A percentile compares a stretch with the other conserved stretches of the same genome.
These are phyloP conservation scores for Fusarium udum DNA, from an alignment of 2,329 filamentous ascomycete species.

Conservation along the genomic window DNA sequence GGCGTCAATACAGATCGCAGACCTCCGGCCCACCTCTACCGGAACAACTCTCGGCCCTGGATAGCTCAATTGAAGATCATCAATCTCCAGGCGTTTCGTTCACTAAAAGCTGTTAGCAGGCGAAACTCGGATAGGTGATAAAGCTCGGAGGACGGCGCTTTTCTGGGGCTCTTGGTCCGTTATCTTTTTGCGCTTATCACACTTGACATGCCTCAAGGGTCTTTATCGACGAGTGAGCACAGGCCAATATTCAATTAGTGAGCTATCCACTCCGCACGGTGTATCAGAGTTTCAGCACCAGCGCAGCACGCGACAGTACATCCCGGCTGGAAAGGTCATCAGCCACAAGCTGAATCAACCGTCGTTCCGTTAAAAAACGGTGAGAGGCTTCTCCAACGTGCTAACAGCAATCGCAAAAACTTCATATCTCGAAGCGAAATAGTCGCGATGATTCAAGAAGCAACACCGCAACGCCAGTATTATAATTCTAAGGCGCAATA, in stretches of 20 bases:
- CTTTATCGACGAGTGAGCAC: slow-evolving; percentile 21
- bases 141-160: slow-evolving; percentile 13
- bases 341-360: slow-evolving; percentile 11
- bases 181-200: slow-evolving; percentile 21
- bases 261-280: slow-evolving; percentile 11
- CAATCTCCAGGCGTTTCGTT: slow-evolving; percentile 21
- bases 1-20: background rate
- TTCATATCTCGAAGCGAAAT: background rate
- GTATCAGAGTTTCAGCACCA: background rate
- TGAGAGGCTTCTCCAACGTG: background rate
- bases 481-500: background rate
- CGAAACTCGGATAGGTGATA: slow-evolving; percentile 33
- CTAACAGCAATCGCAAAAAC: background rate
- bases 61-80: background rate
- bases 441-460: background rate
- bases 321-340: background rate
- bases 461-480: background rate
- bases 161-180: slow-evolving; percentile 16
- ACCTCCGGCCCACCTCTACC: background rate
- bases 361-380: background rate
- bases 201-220: slow-evolving; percentile 2
- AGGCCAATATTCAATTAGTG: slow-evolving; percentile 1
- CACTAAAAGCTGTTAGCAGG: slow-evolving; percentile 45
- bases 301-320: slow-evolving; percentile 8
- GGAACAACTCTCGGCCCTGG: slow-evolving; percentile 2